Conservation (phyloP, 805 yeast species). For the Lipomyces lipofer region DNA sequence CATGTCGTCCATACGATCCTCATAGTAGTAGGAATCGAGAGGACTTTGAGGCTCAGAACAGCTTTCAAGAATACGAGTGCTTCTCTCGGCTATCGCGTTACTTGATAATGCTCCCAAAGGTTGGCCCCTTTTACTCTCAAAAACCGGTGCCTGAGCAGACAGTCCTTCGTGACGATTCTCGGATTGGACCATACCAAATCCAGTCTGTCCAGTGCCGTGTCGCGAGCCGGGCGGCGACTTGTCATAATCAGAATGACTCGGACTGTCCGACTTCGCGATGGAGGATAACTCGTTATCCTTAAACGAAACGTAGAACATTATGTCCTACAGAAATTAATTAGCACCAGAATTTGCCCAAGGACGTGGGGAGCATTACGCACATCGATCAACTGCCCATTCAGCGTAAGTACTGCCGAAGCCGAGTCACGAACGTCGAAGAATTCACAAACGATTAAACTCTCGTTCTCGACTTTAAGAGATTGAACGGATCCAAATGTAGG, state of each 20-base stretch:
- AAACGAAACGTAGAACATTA: slow-evolving; percentile 19
- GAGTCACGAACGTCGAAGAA: slow-evolving; percentile 43
- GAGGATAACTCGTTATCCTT: neutral
- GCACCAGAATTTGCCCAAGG: neutral
- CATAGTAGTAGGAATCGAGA: slow-evolving; percentile 6
- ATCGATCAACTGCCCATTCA: slow-evolving; percentile 34
- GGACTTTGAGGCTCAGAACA: slow-evolving; percentile 22
- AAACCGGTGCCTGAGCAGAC: slow-evolving; percentile 25
- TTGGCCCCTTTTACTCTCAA: slow-evolving; percentile 11
- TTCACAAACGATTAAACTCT: slow-evolving; percentile 35
- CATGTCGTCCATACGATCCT: neutral
- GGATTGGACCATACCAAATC: neutral
- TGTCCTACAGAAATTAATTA: slow-evolving; percentile 9
- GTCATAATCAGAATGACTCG: neutral
- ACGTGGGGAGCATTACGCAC: slow-evolving; percentile 15
- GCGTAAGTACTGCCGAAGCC: slow-evolving; percentile 36
- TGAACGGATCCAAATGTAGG: slow-evolving; percentile 34
- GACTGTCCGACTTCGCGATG: neutral
- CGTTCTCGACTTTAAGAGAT: slow-evolving; percentile 22
- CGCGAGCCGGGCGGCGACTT: neutral
- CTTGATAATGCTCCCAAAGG: neutral
- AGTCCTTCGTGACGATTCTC: slow-evolving; percentile 11
- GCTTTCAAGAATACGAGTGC: slow-evolving; percentile 5
- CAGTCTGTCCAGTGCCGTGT: neutral
- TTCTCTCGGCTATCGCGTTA: neutral